Evolutionary conservation across 2,329 filamentous ascomycete genomes (phyloP).

Genomic region (Colletotrichum lindemuthianum): DNA sequence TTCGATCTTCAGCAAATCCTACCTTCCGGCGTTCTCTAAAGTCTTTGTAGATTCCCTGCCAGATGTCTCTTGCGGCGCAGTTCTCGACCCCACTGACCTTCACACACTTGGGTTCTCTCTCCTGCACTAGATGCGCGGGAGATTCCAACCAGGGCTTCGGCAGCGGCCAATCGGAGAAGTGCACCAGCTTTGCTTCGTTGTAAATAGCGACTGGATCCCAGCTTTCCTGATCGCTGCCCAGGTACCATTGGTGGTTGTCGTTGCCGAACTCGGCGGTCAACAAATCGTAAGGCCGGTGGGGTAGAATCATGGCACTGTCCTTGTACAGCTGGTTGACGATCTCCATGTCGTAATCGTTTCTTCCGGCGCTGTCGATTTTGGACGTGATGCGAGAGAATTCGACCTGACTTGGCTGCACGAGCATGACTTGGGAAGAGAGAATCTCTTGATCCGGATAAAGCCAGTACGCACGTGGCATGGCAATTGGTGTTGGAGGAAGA

Average conservation of each 20-base stretch:
- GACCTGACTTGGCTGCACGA: conserved; percentile 59
- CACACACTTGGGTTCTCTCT: conserved; percentile 17
- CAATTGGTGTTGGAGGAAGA: conserved; percentile 67
- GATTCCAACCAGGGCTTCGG: conserved; percentile 63
- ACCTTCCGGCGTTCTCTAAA: conserved; percentile 32
- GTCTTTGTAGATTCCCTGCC: conserved; percentile 35
- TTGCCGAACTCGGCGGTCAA: conserved; percentile 70
- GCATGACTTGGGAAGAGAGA: conserved; percentile 62
- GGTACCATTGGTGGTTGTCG: conserved; percentile 54
- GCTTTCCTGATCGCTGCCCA: conserved; percentile 58
- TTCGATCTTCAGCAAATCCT: too few relatives aligned
- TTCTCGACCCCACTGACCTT: conserved; percentile 18
- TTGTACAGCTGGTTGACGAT: conserved; percentile 71
- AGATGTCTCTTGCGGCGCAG: conserved; percentile 30
- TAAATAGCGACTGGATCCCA: conserved; percentile 67
- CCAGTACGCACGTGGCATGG: conserved; percentile 80
- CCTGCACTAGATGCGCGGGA: conserved; percentile 1
- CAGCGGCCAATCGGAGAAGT: conserved; percentile 77
- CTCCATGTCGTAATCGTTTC: conserved; percentile 71
- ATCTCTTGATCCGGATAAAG: conserved; percentile 51
- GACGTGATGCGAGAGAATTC: conserved; percentile 6
- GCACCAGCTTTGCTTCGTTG: conserved; percentile 71
- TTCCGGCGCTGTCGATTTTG: conserved; percentile 53
- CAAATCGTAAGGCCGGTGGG: conserved; percentile 70
- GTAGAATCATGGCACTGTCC: conserved; percentile 67